phyloP scores from a whole-genome alignment of 306 rosid genomes.

The Pterocarpus macrocarpus region DNA sequence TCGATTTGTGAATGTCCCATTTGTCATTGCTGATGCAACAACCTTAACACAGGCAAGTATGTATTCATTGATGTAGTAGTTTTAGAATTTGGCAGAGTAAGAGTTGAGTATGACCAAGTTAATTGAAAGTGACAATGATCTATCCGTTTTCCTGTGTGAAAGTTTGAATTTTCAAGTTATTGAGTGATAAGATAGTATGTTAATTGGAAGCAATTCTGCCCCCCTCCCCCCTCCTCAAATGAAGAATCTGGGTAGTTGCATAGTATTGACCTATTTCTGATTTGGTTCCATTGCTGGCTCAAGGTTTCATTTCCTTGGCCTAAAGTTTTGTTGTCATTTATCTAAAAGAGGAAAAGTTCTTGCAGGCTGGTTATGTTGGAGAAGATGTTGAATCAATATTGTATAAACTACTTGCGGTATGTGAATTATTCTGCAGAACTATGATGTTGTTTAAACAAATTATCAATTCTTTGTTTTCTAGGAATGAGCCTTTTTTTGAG shows the following conservation, averaged over 20 bases:
- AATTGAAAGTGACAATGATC: conserved; percentile 6
- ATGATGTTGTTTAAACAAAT: conserved; percentile 25
- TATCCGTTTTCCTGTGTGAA: conserved; percentile 16
- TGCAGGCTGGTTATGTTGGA: conserved; percentile 97
- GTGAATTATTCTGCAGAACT: conserved; percentile 40
- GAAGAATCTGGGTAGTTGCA: neutral
- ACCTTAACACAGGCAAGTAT: conserved; percentile 83
- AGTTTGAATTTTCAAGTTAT: conserved; percentile 26
- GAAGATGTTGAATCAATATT: conserved; percentile 92
- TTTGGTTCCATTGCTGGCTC: conserved; percentile 15
- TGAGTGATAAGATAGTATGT: conserved; percentile 28
- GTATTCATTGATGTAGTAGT: conserved; percentile 23
- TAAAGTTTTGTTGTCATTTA: conserved; percentile 18
- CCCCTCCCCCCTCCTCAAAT: neutral
- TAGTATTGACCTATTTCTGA: conserved; percentile 18
- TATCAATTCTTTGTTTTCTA: neutral
- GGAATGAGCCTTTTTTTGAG: neutral
- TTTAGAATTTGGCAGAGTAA: conserved; percentile 13
- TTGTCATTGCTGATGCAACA: conserved; percentile 92
- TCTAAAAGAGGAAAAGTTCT: conserved; percentile 50
- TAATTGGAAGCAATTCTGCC: neutral
- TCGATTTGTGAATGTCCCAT: conserved; percentile 92
- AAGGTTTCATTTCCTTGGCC: conserved; percentile 26
- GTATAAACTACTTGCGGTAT: conserved; percentile 82
- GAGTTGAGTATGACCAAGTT: conserved; percentile 19